Evolutionary conservation across 2,329 filamentous ascomycete genomes (phyloP), one percentile per base, ranked within the genome.

Genomic region (Stachybotrys chlorohalonatus): DNA sequence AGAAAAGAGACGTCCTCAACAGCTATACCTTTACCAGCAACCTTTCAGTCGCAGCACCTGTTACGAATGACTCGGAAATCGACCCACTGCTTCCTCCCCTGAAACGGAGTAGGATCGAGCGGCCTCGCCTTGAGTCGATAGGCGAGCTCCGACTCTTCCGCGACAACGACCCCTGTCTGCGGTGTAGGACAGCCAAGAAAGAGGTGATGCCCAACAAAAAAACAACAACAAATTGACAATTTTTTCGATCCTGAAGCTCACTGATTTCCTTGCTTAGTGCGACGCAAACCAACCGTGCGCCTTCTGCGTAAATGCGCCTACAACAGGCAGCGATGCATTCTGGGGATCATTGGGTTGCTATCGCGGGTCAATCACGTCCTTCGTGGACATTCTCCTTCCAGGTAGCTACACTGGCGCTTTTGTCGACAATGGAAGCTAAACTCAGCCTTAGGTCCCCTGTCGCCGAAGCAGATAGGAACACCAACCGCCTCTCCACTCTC

Each of bases 51-150:
- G 58, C 62, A 52, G 58, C 69, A 61, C 70, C 74, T 55, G 70
- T 67, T 32, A 75, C 74, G 6, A 64, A 71, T 9, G 78, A 80
- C 53, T 68, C 74, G 1, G 77, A 80, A 50, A 68, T 73, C 45
- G 79, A 83, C 54, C 73, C 78, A 16, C 66, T 80, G 47, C 68
- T 83, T 3, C 80, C 80, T 7, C 80, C 80, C 5, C 61, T 83
- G 54, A 82, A 82, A 64, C 71, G 75, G 58, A 79, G 75, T 53
- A 73, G 78, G 48, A 72, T 77, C 32, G 78, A 76, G 4, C 78
- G 79, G 58, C 74, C 77, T 45, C 75, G 78, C 30, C 68, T 83
- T 1, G 74, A 82, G 61, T 83, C 80, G 16, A 83, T 83, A 49
- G 79, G 75, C 47, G 80, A 83, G 64, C 71, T 83, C 5, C 73